Evolutionary conservation across 768 basidiomycete genomes (phyloP).

Genomic region (Pseudohyphozyma bogoriensis): DNA sequence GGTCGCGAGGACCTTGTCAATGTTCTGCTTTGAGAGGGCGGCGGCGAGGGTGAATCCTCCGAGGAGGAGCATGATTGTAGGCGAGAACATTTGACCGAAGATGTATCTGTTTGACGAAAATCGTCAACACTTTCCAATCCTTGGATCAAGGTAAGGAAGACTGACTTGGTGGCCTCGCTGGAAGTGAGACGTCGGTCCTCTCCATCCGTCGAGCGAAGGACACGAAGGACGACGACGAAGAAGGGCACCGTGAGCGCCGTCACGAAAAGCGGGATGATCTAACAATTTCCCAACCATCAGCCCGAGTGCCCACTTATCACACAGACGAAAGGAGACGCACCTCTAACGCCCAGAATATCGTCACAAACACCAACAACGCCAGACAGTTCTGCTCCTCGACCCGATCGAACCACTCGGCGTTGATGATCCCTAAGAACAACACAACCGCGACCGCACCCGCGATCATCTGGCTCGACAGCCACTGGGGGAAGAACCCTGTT

Average conservation of each 20-base stretch:
- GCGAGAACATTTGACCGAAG: conserved; percentile 91
- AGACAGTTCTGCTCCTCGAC: conserved; percentile 77
- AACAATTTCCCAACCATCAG: not conserved
- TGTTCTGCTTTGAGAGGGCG: conserved; percentile 86
- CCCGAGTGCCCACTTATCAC: not conserved
- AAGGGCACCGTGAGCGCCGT: conserved; percentile 84
- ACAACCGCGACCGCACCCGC: conserved; percentile 45
- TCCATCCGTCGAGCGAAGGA: conserved; percentile 56
- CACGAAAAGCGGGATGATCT: conserved; percentile 97
- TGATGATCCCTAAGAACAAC: conserved; percentile 55
- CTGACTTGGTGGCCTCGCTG: conserved; percentile 70
- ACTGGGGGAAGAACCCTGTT: conserved; percentile 45
- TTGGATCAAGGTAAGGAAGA: conserved; percentile 13
- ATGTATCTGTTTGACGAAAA: conserved; percentile 53
- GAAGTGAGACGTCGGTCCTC: conserved; percentile 47
- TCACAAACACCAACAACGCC: conserved; percentile 78
- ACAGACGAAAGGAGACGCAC: conserved; percentile 41
- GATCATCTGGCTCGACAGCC: conserved; percentile 44
- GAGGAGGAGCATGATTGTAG: conserved; percentile 87
- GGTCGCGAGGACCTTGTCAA: conserved; percentile 80
- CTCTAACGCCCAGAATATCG: conserved; percentile 93
- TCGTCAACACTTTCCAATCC: not conserved
- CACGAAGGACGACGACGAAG: conserved; percentile 70
- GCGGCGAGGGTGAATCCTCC: conserved; percentile 91
- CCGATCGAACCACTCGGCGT: conserved; percentile 51